Conservation (phyloP, 2,329 filamentous ascomycete species). For the Botrytis fragariae region DNA sequence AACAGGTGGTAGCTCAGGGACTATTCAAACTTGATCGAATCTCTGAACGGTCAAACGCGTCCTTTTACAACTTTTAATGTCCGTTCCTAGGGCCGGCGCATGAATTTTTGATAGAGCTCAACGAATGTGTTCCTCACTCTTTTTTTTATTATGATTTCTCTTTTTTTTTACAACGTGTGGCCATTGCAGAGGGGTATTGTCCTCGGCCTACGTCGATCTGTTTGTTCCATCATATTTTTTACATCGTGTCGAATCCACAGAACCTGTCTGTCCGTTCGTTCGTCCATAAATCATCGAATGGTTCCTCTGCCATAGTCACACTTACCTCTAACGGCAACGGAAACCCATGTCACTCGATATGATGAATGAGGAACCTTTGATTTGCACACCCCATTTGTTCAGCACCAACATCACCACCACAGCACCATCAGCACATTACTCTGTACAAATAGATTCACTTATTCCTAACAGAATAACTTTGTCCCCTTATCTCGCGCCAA, state of each 20-base stretch:
- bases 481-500: conserved; percentile 12
- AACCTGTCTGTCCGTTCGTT: conserved; percentile 13
- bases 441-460: conserved; percentile 18
- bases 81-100: conserved; percentile 30
- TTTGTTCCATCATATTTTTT: conserved; percentile 17
- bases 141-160: conserved; percentile 22
- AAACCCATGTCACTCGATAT: conserved; percentile 10
- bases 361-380: conserved; percentile 2
- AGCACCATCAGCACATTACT: conserved; percentile 15
- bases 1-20: conserved; percentile 49
- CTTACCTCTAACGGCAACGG: not conserved
- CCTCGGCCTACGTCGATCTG: conserved; percentile 34
- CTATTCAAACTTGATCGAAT: conserved; percentile 37
- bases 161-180: conserved; percentile 32
- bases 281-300: conserved; percentile 4
- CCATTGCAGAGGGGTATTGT: conserved; percentile 39
- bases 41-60: conserved; percentile 22
- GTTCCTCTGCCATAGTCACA: conserved; percentile 1
- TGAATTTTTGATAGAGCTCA: conserved; percentile 30
- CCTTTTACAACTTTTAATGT: conserved; percentile 33
- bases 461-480: conserved; percentile 1
- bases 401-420: conserved; percentile 15
- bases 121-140: conserved; percentile 23
- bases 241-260: conserved; percentile 4
- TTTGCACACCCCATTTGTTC: not conserved